Percentiles rank a stretch among this genome's conserved stretches.
phyloP scores from a whole-genome alignment of 371 early-diverging fungal genomes.

The Umbelopsis sp. region DNA sequence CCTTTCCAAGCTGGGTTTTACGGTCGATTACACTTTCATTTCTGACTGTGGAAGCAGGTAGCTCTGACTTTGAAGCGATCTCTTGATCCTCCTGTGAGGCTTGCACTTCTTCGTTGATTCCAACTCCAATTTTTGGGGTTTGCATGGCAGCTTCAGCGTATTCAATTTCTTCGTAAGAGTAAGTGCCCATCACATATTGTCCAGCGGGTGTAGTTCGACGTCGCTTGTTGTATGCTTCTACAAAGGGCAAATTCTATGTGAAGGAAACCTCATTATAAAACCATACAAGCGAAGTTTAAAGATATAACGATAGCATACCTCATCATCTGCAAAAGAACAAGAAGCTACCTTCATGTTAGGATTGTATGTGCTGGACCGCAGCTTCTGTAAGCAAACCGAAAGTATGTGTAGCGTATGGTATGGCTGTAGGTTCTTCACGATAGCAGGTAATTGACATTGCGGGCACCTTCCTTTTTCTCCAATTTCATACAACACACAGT shows the following conservation, averaged over 20 bases:
- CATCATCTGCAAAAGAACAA: background rate
- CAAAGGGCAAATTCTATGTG: too few relatives aligned
- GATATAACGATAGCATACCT: background rate
- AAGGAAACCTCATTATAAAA: too few relatives aligned
- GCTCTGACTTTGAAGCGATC: conserved; percentile 75
- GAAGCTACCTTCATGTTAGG: background rate
- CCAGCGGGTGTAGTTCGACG: too few relatives aligned
- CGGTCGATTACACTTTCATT: too few relatives aligned
- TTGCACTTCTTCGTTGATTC: conserved; percentile 26
- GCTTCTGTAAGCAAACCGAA: background rate
- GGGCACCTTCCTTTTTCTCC: background rate
- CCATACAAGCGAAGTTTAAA: too few relatives aligned
- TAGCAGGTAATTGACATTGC: background rate
- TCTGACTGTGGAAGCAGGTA: too few relatives aligned
- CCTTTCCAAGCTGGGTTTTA: background rate
- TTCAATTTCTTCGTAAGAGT: too few relatives aligned
- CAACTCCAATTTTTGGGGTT: too few relatives aligned
- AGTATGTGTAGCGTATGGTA: background rate
- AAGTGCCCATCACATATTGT: too few relatives aligned
- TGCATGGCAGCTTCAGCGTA: too few relatives aligned
- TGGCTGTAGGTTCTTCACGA: conserved; percentile 3
- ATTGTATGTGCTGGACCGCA: background rate
- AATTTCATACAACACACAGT: background rate
- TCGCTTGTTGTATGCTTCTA: too few relatives aligned
- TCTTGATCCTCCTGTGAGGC: conserved; percentile 64